Evolutionary conservation across 257 asterid genomes (phyloP).

Genomic region (Nicotiana undulata): DNA sequence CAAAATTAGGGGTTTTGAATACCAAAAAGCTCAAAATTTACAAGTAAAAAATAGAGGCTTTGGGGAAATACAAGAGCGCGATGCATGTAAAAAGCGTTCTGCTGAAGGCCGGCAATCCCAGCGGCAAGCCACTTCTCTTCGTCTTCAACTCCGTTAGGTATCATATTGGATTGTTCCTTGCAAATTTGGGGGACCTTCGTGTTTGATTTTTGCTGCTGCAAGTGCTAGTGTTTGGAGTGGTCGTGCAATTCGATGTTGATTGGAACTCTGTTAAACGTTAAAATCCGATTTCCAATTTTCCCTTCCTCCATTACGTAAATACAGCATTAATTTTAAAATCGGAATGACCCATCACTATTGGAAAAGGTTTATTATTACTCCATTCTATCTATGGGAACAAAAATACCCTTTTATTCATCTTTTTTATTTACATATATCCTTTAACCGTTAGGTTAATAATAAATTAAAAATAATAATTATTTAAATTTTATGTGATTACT

Average conservation of each 20-base stretch:
- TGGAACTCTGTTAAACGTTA: background rate
- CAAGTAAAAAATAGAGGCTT: background rate
- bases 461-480: too few relatives aligned
- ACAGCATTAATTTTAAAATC: too few relatives aligned
- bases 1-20: slow-evolving; percentile 32
- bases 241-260: background rate
- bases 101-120: slow-evolving; percentile 96
- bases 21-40: background rate
- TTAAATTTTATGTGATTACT: too few relatives aligned
- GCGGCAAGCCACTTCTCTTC: slow-evolving; percentile 97
- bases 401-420: too few relatives aligned
- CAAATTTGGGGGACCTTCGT: background rate
- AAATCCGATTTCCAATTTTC: background rate
- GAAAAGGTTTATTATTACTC: too few relatives aligned
- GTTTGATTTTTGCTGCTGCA: background rate
- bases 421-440: too few relatives aligned
- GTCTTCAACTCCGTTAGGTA: slow-evolving; percentile 72
- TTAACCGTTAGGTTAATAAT: too few relatives aligned
- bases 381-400: too few relatives aligned
- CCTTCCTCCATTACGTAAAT: too few relatives aligned
- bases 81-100: slow-evolving; percentile 97
- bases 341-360: too few relatives aligned
- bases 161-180: slow-evolving; percentile 24
- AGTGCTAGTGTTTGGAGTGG: background rate
- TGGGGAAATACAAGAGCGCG: slow-evolving; percentile 70